Conservation (phyloP, 2,329 filamentous ascomycete species). For the Botrytis aclada region DNA sequence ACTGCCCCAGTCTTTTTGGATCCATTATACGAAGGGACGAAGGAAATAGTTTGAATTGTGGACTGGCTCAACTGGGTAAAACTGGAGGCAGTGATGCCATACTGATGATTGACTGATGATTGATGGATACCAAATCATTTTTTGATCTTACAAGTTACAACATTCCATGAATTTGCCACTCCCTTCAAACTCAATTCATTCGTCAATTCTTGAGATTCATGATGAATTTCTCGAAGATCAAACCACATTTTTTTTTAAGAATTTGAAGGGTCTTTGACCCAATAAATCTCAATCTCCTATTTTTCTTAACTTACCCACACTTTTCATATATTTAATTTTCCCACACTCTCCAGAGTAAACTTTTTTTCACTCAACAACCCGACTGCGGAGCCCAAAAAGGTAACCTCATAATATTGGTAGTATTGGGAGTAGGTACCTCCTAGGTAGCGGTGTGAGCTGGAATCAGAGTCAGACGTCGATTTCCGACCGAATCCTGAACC, state of each 20-base stretch:
- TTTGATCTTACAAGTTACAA: neutral
- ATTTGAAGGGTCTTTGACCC: neutral
- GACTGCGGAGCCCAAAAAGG: neutral
- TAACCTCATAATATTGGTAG: neutral
- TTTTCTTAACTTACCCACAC: neutral
- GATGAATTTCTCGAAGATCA: neutral
- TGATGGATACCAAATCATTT: neutral
- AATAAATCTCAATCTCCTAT: neutral
- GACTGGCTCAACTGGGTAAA: neutral
- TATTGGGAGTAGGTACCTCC: neutral
- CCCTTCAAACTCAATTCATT: neutral
- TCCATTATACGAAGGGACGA: neutral
- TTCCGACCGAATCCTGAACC: neutral
- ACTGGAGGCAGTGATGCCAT: neutral
- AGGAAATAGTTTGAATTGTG: neutral
- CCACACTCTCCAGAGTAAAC: neutral
- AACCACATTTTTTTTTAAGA: neutral
- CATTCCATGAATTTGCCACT: neutral
- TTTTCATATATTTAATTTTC: neutral
- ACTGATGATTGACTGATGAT: neutral
- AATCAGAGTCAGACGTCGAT: neutral
- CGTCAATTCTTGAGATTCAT: neutral
- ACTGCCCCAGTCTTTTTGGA: neutral
- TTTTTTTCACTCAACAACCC: neutral
- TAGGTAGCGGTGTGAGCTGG: conserved; percentile 6